phyloP scores from a whole-genome alignment of 2,329 filamentous ascomycete species.

The Microdochium nivale region DNA sequence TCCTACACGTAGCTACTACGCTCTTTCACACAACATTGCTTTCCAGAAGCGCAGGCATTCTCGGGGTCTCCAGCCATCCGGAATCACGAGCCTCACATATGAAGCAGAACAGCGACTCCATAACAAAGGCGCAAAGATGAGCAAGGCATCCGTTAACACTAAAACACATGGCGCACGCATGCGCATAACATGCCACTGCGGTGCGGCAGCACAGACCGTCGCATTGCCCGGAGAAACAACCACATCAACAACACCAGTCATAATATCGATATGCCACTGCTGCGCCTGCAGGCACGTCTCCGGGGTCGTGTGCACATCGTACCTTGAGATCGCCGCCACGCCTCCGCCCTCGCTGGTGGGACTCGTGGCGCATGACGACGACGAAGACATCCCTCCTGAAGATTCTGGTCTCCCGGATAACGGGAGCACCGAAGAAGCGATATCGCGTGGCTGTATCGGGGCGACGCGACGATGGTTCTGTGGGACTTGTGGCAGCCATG shows the following conservation, averaged over 20 bases:
- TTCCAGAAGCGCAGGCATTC: too few relatives aligned
- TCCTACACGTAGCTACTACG: too few relatives aligned
- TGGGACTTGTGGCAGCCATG: conserved; percentile 29
- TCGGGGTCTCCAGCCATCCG: too few relatives aligned
- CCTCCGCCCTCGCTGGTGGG: conserved; percentile 2
- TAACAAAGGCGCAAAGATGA: neutral
- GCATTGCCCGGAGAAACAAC: neutral
- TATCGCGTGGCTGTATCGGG: too few relatives aligned
- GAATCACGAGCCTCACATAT: too few relatives aligned
- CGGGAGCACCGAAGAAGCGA: too few relatives aligned
- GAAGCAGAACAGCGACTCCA: too few relatives aligned
- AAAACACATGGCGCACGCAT: neutral
- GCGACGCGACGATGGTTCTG: conserved; percentile 26
- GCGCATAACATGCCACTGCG: conserved; percentile 18
- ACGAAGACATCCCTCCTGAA: neutral
- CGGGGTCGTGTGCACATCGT: conserved; percentile 29
- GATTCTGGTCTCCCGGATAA: neutral
- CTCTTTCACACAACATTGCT: too few relatives aligned
- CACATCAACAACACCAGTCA: neutral
- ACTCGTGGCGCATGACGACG: conserved; percentile 9
- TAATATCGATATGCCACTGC: conserved; percentile 23
- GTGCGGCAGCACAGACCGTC: conserved; percentile 12
- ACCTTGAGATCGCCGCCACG: conserved; percentile 18
- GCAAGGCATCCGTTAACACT: neutral
- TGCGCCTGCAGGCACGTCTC: conserved; percentile 19